Percentiles rank a stretch among this genome's conserved stretches.
phyloP scores from a whole-genome alignment of 129 eudicot species.

The Apium graveolens region DNA sequence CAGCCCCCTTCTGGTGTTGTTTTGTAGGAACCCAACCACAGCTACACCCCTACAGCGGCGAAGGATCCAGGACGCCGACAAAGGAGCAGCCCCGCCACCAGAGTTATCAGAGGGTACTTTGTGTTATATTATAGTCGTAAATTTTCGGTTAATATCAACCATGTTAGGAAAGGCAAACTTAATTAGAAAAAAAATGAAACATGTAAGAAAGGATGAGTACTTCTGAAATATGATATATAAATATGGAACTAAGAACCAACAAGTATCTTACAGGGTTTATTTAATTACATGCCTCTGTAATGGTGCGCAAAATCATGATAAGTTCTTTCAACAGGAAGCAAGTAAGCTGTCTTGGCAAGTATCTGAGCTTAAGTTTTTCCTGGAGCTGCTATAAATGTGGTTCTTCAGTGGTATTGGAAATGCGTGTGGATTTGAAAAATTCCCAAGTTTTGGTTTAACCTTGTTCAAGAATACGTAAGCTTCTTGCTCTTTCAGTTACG shows the following conservation, averaged over 20 bases:
- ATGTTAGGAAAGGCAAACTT: not conserved
- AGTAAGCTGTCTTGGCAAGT: constrained; percentile 79
- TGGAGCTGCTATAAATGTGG: constrained; percentile 98
- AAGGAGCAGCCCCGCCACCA: too few relatives aligned
- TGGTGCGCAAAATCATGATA: not conserved
- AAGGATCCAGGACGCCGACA: too few relatives aligned
- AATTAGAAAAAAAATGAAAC: not conserved
- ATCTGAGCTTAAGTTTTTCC: constrained; percentile 73
- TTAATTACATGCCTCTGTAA: not conserved
- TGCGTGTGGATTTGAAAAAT: constrained; percentile 86
- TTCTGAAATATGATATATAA: not conserved
- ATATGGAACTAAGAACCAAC: not conserved
- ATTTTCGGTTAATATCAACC: not conserved
- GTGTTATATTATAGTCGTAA: not conserved
- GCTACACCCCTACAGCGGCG: too few relatives aligned
- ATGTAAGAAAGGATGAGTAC: not conserved
- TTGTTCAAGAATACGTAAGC: constrained; percentile 76
- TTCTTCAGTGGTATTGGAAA: constrained; percentile 94
- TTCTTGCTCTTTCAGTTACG: constrained; percentile 3
- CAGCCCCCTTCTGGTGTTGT: too few relatives aligned
- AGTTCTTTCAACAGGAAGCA: constrained; percentile 51
- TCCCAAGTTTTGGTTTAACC: constrained; percentile 73
- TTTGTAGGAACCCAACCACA: too few relatives aligned
- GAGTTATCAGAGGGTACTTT: not conserved
- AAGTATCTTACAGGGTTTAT: not conserved